Evolutionary conservation across 2,329 filamentous ascomycete species (phyloP).

Genomic region (Ceratocystis smalleyi): DNA sequence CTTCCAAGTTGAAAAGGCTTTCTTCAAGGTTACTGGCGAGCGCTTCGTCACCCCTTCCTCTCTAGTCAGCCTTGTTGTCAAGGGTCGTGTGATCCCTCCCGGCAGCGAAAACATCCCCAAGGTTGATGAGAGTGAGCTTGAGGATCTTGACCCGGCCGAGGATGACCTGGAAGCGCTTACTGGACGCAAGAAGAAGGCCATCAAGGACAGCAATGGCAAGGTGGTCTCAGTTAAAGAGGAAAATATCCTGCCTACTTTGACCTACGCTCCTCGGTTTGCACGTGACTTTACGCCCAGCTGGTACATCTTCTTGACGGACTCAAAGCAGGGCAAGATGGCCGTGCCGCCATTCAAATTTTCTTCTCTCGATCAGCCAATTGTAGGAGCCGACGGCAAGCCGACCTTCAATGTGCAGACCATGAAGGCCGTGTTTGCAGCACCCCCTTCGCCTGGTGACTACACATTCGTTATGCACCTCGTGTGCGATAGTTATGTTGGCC

Average conservation of each 20-base stretch:
- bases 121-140: conserved; percentile 62
- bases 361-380: conserved; percentile 78
- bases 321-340: conserved; percentile 87
- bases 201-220: conserved; percentile 47
- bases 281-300: conserved; percentile 81
- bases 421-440: conserved; percentile 93
- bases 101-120: conserved; percentile 60
- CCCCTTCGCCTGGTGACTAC: conserved; percentile 81
- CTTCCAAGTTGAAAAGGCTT: conserved; percentile 75
- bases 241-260: conserved; percentile 64
- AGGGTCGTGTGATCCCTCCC: conserved; percentile 83
- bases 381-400: conserved; percentile 63
- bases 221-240: conserved; percentile 42
- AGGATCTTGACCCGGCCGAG: conserved; percentile 85
- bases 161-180: conserved; percentile 77
- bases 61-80: conserved; percentile 85
- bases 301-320: conserved; percentile 89
- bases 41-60: conserved; percentile 82
- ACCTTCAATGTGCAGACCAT: conserved; percentile 92
- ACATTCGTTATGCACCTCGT: conserved; percentile 88
- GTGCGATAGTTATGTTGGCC: conserved; percentile 88
- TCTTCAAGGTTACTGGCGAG: conserved; percentile 97
- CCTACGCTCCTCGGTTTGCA: conserved; percentile 77
- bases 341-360: conserved; percentile 94
- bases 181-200: conserved; percentile 55